Percentiles rank a stretch among this genome's conserved stretches.
phyloP scores from a whole-genome alignment of 106 monocot genomes.

The Cymbidium sinense region DNA sequence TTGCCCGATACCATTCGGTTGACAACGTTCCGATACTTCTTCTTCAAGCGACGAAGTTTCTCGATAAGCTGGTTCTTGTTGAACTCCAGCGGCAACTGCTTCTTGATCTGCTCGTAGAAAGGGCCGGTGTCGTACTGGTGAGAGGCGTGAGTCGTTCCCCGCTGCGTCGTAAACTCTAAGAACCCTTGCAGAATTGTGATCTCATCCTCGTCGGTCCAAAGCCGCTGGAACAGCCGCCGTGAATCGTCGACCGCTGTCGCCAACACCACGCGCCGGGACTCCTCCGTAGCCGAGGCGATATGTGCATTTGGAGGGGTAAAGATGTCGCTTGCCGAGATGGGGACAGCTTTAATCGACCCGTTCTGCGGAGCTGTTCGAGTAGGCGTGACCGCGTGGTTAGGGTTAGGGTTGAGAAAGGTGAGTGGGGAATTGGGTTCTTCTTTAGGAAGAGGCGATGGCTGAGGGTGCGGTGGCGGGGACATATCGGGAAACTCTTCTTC shows the following conservation, averaged over 20 bases:
- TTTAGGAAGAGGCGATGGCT: slow-evolving; percentile 4
- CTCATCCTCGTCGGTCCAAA: slow-evolving; percentile 97
- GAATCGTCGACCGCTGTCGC: slow-evolving; percentile 36
- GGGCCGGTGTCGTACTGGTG: slow-evolving; percentile 98
- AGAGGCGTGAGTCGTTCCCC: slow-evolving; percentile 65
- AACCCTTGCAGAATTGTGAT: slow-evolving; percentile 73
- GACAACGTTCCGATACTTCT: slow-evolving; percentile 86
- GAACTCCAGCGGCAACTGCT: slow-evolving; percentile 78
- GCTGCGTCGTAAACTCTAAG: slow-evolving; percentile 75
- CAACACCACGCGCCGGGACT: neutral
- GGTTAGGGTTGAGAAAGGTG: slow-evolving; percentile 12
- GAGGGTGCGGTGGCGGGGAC: slow-evolving; percentile 2
- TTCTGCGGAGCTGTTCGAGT: slow-evolving; percentile 14
- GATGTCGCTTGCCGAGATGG: neutral
- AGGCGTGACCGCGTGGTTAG: slow-evolving; percentile 3
- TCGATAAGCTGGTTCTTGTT: slow-evolving; percentile 94
- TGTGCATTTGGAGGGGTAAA: slow-evolving; percentile 5
- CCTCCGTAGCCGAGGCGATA: neutral
- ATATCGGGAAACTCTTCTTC: slow-evolving; percentile 5
- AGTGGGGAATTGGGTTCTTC: neutral
- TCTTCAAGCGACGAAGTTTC: slow-evolving; percentile 93
- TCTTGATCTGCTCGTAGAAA: slow-evolving; percentile 92
- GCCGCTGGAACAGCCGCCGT: slow-evolving; percentile 79
- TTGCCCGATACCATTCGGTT: slow-evolving; percentile 46
- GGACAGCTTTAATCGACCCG: slow-evolving; percentile 7